Percentiles rank a stretch among this genome's conserved stretches.
Conservation (phyloP, 345 rosid species). For the Salix caprea region DNA sequence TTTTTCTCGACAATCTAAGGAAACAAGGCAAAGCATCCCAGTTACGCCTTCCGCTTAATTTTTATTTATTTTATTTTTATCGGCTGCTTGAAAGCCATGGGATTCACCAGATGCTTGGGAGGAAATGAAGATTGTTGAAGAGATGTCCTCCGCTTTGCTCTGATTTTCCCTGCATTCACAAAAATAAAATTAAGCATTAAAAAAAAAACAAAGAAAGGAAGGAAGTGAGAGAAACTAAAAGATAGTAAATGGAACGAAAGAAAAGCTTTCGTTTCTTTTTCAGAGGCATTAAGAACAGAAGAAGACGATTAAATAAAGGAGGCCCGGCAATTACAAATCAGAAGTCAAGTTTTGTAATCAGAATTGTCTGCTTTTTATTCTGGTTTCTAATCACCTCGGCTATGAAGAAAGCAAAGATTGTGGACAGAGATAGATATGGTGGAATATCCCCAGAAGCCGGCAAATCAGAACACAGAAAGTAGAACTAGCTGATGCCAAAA, state of each 20-base stretch:
- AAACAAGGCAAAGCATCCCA: not conserved
- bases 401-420: too few species aligned
- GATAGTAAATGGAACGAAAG: too few species aligned
- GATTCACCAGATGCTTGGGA: slow-evolving; percentile 39
- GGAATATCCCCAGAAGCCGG: not conserved
- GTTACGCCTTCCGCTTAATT: slow-evolving; percentile 6
- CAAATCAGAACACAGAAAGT: not conserved
- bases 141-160: slow-evolving; percentile 26
- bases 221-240: too few species aligned
- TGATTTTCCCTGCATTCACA: slow-evolving; percentile 36
- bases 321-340: too few species aligned
- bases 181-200: not conserved
- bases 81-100: slow-evolving; percentile 40
- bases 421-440: not conserved
- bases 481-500: too few species aligned
- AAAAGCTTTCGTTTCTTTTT: too few species aligned
- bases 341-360: too few species aligned
- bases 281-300: too few species aligned
- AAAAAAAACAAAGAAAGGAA: too few species aligned
- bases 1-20: not conserved
- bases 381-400: too few species aligned
- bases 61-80: slow-evolving; percentile 7
- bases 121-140: slow-evolving; percentile 26
- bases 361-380: too few species aligned
- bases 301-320: too few species aligned